A percentile compares a stretch with the other conserved stretches of the same genome.
Evolutionary conservation across 2,329 filamentous ascomycete genomes (phyloP).

Genomic region (Pochonia chlamydosporia): DNA sequence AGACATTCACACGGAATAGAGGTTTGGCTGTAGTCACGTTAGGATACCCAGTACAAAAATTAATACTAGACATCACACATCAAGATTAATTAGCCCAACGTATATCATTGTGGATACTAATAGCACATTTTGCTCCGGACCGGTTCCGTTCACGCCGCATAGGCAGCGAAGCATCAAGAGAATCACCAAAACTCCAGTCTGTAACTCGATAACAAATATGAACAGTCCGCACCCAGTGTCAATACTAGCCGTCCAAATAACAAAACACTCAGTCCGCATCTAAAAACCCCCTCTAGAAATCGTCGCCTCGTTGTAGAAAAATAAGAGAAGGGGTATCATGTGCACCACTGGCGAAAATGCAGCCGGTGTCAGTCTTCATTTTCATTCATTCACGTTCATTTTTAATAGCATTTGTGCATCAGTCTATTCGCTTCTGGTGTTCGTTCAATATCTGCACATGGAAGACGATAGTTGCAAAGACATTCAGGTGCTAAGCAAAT

Average conservation of each 20-base stretch:
- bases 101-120: background rate
- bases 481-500: constrained; percentile 45
- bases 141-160: background rate
- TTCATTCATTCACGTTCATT: background rate
- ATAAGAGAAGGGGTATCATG: constrained; percentile 5
- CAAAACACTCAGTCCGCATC: background rate
- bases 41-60: too few relatives aligned
- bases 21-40: too few relatives aligned
- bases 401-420: background rate
- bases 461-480: background rate
- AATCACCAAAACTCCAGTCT: background rate
- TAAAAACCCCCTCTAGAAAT: background rate
- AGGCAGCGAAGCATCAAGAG: background rate
- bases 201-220: too few relatives aligned
- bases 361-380: background rate
- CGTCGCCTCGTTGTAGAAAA: background rate
- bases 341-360: background rate
- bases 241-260: too few relatives aligned
- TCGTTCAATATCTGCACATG: background rate
- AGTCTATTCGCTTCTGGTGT: background rate
- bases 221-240: too few relatives aligned
- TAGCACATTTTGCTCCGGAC: background rate
- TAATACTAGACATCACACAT: background rate
- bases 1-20: too few relatives aligned
- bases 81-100: background rate